Base-by-base conservation (phyloP, 192 early-diverging fungal species). In the Entomortierella beljakovae region DNA sequence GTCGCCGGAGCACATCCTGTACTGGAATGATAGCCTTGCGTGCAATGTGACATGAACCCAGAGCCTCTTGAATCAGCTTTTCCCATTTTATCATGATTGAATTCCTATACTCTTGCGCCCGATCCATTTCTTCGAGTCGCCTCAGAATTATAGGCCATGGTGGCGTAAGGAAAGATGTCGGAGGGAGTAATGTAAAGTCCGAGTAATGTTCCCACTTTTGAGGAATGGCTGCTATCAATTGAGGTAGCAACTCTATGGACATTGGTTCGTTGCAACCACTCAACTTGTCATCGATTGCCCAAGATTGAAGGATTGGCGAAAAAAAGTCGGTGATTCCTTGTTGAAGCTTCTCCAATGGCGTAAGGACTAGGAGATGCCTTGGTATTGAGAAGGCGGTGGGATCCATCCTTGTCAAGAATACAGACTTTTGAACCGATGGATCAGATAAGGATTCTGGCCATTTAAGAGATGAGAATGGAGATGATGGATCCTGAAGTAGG, bases 131-230 rank as follows among this genome's bases (percentile, higher is more conserved):
- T 29, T 49, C 9, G 18, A 81, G 56, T 0, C 28, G 34, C 2
- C 50, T 34, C 16, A 72, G 50, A 48, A 83, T 43, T 16, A 31
- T 8, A 51, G 70, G 67, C 75, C 68, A 67, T 16, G 58, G 69
- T 35, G 51, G 56, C 0, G 49, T 67, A 7, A 64, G 57, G 32
- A 83, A 83, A 25, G 82, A 61, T 29, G 32, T 46, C 0, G 68
- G 54, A 2, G 82, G 82, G 18, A 83, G 52, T 6, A 83, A 59
- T 0, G 73, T 75, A 54, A 83, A 83, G n/a, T 80, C 40, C 0
- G 64, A 66, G 55, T 83, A 83, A 53, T 81, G 67, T 28, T 83
- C 82, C 82, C 82, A 83, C 48, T 83, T 83, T 23, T 62, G 64
- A 26, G 82, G 80, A 9, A 83, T 52, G 2, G 75, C 64, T n/a